Percentiles rank a stretch among this genome's conserved stretches.
Evolutionary conservation across 495 filamentous ascomycete genomes (phyloP).

Genomic region (Lichina pygmaea): DNA sequence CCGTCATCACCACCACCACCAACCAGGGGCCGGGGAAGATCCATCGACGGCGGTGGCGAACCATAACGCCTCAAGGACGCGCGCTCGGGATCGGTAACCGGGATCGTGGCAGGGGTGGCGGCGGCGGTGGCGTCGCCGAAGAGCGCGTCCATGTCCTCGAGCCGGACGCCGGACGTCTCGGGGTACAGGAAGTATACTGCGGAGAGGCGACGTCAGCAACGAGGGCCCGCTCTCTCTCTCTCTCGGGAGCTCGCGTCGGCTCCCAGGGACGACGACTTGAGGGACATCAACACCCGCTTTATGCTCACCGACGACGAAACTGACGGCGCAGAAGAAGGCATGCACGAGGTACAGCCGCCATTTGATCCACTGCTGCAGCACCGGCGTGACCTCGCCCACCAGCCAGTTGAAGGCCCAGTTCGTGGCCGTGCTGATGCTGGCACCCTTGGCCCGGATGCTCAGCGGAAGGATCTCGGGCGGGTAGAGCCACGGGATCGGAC

Average conservation of each 20-base stretch:
- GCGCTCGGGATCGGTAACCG: conserved; percentile 30
- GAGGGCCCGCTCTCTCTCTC: background rate
- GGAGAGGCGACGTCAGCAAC: conserved; percentile 1
- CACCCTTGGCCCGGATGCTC: conserved; percentile 92
- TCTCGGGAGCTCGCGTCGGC: background rate
- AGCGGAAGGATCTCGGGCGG: conserved; percentile 91
- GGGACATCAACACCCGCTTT: background rate
- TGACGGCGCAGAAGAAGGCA: conserved; percentile 88
- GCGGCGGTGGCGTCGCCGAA: conserved; percentile 72
- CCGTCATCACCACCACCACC: background rate
- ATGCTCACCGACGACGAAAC: conserved; percentile 80
- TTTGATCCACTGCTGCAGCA: conserved; percentile 67
- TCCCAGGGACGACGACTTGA: background rate
- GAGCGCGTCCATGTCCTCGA: conserved; percentile 85
- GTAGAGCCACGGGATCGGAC: conserved; percentile 93
- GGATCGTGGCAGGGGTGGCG: conserved; percentile 31
- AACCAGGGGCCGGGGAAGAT: conserved; percentile 25
- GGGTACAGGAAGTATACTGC: conserved; percentile 91
- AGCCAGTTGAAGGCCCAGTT: conserved; percentile 99
- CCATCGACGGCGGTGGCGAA: conserved; percentile 57
- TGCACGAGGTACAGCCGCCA: conserved; percentile 90
- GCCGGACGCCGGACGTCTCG: conserved; percentile 76
- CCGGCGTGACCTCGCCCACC: conserved; percentile 79
- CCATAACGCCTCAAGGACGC: conserved; percentile 33
- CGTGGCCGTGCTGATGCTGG: conserved; percentile 80